phyloP scores from a whole-genome alignment of 2,329 filamentous ascomycete species.

The Aspergillus fijiensis region DNA sequence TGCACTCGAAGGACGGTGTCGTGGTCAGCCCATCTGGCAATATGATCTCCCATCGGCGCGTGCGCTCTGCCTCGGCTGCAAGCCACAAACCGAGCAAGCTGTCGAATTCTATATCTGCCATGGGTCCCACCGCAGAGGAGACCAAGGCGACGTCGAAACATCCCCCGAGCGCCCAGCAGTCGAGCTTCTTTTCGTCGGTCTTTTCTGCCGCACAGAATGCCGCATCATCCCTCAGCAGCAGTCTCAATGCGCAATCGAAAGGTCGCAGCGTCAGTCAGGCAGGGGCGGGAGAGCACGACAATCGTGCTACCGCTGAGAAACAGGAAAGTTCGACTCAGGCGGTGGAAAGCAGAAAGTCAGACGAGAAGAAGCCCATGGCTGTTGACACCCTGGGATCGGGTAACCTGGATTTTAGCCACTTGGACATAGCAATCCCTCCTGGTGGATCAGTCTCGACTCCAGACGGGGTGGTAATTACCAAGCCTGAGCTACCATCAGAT shows the following conservation, averaged over 20 bases:
- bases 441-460: slow-evolving; percentile 38
- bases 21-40: slow-evolving; percentile 64
- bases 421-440: slow-evolving; percentile 63
- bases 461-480: slow-evolving; percentile 40
- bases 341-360: slow-evolving; percentile 28
- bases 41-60: slow-evolving; percentile 71
- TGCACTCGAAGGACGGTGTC: slow-evolving; percentile 44
- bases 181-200: slow-evolving; percentile 88
- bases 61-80: slow-evolving; percentile 55
- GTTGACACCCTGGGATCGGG: slow-evolving; percentile 87
- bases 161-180: slow-evolving; percentile 52
- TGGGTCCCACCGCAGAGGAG: slow-evolving; percentile 74
- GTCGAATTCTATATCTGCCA: slow-evolving; percentile 69
- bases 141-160: slow-evolving; percentile 51
- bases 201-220: slow-evolving; percentile 92
- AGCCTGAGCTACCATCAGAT: slow-evolving; percentile 31
- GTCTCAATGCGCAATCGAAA: slow-evolving; percentile 53
- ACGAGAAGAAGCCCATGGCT: slow-evolving; percentile 66
- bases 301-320: slow-evolving; percentile 23
- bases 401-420: slow-evolving; percentile 82
- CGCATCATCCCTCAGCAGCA: slow-evolving; percentile 73
- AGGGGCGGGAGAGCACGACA: slow-evolving; percentile 32
- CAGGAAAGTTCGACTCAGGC: slow-evolving; percentile 29
- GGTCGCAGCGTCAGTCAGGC: slow-evolving; percentile 36
- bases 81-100: slow-evolving; percentile 75